Conservation (phyloP, 345 rosid genomes). For the Salix viminalis region DNA sequence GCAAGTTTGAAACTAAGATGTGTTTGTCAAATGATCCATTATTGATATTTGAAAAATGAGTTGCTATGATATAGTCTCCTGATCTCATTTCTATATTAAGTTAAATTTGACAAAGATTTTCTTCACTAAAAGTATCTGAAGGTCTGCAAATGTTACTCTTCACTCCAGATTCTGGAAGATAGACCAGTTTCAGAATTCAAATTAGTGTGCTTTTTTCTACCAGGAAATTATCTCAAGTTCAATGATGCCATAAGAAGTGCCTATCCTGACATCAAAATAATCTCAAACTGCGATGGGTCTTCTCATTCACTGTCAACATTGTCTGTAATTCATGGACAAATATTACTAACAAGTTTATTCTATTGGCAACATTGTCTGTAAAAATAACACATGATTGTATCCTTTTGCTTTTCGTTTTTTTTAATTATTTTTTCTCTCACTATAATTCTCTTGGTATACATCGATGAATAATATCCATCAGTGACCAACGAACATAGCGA, state of each 20-base stretch:
- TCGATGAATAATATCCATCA: no score
- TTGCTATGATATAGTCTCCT: background rate
- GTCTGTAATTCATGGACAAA: no score
- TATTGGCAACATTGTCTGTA: no score
- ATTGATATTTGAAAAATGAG: background rate
- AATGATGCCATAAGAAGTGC: conserved; percentile 59
- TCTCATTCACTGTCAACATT: conserved; percentile 28
- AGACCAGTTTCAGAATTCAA: conserved; percentile 2
- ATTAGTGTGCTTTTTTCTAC: conserved; percentile 5
- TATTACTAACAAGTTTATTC: no score
- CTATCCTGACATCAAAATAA: conserved; percentile 87
- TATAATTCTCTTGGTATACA: no score
- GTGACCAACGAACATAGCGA: no score
- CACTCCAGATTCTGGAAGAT: background rate
- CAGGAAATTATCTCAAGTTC: conserved; percentile 94
- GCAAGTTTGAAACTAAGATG: background rate
- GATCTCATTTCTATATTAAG: background rate
- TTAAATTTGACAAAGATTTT: background rate
- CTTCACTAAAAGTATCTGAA: background rate
- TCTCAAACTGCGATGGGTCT: conserved; percentile 93
- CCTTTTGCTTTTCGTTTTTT: no score
- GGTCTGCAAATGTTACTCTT: background rate
- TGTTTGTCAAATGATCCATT: background rate
- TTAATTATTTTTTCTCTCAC: no score
- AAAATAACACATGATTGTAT: no score